These are phyloP conservation scores for Fusarium floridanum DNA, from an alignment of 2,329 filamentous ascomycete species.

Conservation along the genomic window DNA sequence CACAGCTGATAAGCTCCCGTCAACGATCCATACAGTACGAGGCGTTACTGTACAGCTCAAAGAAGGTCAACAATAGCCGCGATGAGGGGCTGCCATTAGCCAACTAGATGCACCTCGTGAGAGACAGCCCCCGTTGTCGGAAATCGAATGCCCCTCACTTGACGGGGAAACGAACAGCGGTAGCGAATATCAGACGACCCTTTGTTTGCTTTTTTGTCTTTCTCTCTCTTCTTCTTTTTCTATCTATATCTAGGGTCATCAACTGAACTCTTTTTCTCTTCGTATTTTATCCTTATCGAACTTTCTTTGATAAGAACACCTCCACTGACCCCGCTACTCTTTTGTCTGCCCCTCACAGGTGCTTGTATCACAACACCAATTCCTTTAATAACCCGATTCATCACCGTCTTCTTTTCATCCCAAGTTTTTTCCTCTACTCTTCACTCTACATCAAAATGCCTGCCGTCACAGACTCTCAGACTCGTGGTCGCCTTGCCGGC, in stretches of 20 bases:
- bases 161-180: neutral
- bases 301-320: conserved; percentile 26
- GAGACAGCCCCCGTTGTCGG: conserved; percentile 33
- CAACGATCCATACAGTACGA: conserved; percentile 22
- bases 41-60: conserved; percentile 23
- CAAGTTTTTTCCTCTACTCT: neutral
- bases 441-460: conserved; percentile 34
- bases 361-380: conserved; percentile 15
- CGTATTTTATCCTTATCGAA: conserved; percentile 26
- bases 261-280: neutral
- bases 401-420: neutral
- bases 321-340: conserved; percentile 5
- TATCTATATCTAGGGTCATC: neutral
- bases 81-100: conserved; percentile 19
- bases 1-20: conserved; percentile 38
- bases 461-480: conserved; percentile 36
- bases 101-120: conserved; percentile 18
- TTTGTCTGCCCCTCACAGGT: conserved; percentile 1
- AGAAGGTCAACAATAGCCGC: conserved; percentile 32
- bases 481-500: conserved; percentile 66
- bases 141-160: conserved; percentile 11
- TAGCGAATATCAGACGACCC: conserved; percentile 27
- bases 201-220: neutral
- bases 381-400: conserved; percentile 16
- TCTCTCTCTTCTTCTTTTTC: neutral